These are phyloP conservation scores for Oenanthe javanica DNA, from an alignment of 140 eudicot genomes.

Conservation along the genomic window DNA sequence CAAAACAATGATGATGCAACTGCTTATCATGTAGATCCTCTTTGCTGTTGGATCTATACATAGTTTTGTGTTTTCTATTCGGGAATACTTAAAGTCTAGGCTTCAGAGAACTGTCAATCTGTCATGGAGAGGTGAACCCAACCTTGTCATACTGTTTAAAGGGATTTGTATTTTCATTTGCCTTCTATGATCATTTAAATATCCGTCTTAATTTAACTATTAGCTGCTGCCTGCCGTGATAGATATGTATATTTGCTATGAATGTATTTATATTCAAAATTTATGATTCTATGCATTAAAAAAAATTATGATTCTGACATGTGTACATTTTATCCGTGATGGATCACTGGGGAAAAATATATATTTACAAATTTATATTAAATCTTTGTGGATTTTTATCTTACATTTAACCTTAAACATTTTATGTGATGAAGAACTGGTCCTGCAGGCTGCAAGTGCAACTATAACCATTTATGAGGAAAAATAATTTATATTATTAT, in stretches of 20 bases:
- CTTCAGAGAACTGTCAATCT: background rate
- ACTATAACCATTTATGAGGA: too few relatives aligned
- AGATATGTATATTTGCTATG: background rate
- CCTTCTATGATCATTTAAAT: background rate
- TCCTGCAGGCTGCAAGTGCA: too few relatives aligned
- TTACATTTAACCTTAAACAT: too few relatives aligned
- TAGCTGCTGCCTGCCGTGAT: background rate
- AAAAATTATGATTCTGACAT: too few relatives aligned
- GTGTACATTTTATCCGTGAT: too few relatives aligned
- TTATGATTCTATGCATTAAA: background rate
- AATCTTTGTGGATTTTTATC: too few relatives aligned
- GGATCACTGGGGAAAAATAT: too few relatives aligned
- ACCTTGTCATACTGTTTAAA: background rate
- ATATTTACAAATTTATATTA: too few relatives aligned
- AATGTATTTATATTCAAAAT: background rate
- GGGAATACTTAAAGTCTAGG: background rate
- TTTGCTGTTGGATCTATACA: background rate
- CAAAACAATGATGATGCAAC: constrained; percentile 26
- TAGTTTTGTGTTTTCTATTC: background rate
- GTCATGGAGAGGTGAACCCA: background rate
- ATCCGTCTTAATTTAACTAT: background rate
- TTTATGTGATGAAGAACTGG: too few relatives aligned
- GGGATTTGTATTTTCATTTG: background rate
- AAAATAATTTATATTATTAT: too few relatives aligned
- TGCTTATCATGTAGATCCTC: constrained; percentile 12